Evolutionary conservation across 768 basidiomycete genomes (phyloP), one percentile per base, ranked within the genome.

Genomic region (Cystobasidium tubakii): DNA sequence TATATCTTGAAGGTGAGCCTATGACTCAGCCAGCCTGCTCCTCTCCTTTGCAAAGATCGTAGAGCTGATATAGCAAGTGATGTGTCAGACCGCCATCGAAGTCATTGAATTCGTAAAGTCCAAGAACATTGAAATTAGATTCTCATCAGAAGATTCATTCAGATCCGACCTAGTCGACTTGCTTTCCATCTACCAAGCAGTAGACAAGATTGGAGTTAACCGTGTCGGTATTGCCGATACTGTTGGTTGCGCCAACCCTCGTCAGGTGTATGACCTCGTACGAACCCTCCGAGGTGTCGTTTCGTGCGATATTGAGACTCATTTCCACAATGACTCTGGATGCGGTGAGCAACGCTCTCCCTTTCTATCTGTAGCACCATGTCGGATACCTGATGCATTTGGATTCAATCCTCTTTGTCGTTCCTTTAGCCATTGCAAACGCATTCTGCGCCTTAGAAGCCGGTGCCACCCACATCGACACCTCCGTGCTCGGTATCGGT

Each of bases 141-240:
- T 99, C 87, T 98, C 96, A 3, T 94, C 95, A 33, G 96, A 99
- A 82, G 96, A 99, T 82, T 96, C 93, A 23, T 99, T 99, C 91
- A 91, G 96, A 77, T 97, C 94, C 78, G 95, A 99, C 84, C 88
- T 99, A 74, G 96, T 98, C 83, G 96, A 99, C 84, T 86, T 99
- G 55, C 86, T 99, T 53, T 94, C 92, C 25, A 97, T 99, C 84
- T 98, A 99, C 85, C 92, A 95, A 82, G 94, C 95, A 62, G 96
- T 99, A 62, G 96, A 99, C 84, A 97, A 97, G 85, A 92, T 99
- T 79, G 95, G 95, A 69, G 94, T 99, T 55, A 92, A 98, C 85
- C 88, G 96, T 75, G 96, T 99, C 76, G 96, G 96, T 81, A 94
- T 99, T 77, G 96, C 96, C 31, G 96, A 99, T 81, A 99, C 96